Evolutionary conservation across 192 early-diverging fungal genomes (phyloP).

Genomic region (Backusella westeae): DNA sequence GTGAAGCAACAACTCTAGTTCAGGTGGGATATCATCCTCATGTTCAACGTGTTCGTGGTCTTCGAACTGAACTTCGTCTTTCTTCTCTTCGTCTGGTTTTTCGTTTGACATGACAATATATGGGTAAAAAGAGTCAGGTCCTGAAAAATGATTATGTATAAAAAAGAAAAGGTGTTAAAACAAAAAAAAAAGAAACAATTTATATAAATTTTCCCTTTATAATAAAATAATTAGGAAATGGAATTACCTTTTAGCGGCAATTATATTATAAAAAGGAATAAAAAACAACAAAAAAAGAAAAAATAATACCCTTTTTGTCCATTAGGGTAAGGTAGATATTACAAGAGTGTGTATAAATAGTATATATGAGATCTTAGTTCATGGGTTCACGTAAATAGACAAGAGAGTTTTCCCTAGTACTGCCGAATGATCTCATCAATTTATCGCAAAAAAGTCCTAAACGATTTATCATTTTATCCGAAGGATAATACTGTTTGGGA

Average conservation of each 20-base stretch:
- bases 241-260: not conserved
- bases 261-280: slow-evolving; percentile 6
- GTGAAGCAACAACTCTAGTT: slow-evolving; percentile 75
- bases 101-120: slow-evolving; percentile 2
- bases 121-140: not conserved
- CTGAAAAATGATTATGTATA: slow-evolving; percentile 8
- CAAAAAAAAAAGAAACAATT: slow-evolving; percentile 1
- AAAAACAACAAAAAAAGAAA: slow-evolving; percentile 16
- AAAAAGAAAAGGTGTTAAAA: not conserved
- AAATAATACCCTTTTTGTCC: slow-evolving; percentile 12
- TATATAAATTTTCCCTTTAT: slow-evolving; percentile 8
- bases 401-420: not conserved
- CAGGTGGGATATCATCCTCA: slow-evolving; percentile 72
- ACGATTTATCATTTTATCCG: slow-evolving; percentile 7
- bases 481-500: not conserved
- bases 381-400: slow-evolving; percentile 1
- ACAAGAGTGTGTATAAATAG: not conserved
- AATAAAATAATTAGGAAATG: not conserved
- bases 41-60: slow-evolving; percentile 71
- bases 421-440: slow-evolving; percentile 8
- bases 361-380: not conserved
- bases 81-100: slow-evolving; percentile 34
- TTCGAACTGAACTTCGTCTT: slow-evolving; percentile 58
- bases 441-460: not conserved
- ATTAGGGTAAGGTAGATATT: not conserved